Conservation (phyloP, 1,284 basidiomycete species). For the Melampsora larici-populina region DNA sequence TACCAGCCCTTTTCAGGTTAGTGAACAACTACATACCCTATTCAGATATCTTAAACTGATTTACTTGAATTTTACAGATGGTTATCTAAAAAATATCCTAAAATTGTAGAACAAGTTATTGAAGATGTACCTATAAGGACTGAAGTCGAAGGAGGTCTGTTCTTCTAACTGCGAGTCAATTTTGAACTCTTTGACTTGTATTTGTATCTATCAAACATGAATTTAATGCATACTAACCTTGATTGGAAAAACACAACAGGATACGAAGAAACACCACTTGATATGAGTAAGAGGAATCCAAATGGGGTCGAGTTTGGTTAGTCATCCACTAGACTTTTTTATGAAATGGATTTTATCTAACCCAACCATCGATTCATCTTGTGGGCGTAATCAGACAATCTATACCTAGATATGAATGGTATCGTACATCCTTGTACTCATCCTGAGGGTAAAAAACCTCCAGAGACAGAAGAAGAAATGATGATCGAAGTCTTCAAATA, state of each 20-base stretch:
- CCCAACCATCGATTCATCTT: not conserved
- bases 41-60: not conserved
- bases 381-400: constrained; percentile 22
- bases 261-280: constrained; percentile 49
- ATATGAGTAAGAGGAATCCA: constrained; percentile 83
- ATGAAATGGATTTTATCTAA: not conserved
- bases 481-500: constrained; percentile 97
- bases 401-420: constrained; percentile 52
- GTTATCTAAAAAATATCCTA: constrained; percentile 55
- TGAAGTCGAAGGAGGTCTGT: constrained; percentile 49
- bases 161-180: not conserved
- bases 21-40: not conserved
- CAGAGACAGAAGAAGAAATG: constrained; percentile 98
- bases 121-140: constrained; percentile 51
- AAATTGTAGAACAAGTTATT: constrained; percentile 52
- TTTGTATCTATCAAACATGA: not conserved
- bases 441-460: constrained; percentile 92
- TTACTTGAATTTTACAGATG: constrained; percentile 50
- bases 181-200: not conserved
- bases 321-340: constrained; percentile 23
- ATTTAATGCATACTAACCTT: not conserved
- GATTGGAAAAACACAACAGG: constrained; percentile 2
- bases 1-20: constrained; percentile 42
- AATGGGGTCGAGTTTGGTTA: constrained; percentile 95
- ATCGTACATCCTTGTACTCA: constrained; percentile 96